phyloP scores from a whole-genome alignment of 495 filamentous ascomycete genomes.

The Aspergillus saccharolyticus region DNA sequence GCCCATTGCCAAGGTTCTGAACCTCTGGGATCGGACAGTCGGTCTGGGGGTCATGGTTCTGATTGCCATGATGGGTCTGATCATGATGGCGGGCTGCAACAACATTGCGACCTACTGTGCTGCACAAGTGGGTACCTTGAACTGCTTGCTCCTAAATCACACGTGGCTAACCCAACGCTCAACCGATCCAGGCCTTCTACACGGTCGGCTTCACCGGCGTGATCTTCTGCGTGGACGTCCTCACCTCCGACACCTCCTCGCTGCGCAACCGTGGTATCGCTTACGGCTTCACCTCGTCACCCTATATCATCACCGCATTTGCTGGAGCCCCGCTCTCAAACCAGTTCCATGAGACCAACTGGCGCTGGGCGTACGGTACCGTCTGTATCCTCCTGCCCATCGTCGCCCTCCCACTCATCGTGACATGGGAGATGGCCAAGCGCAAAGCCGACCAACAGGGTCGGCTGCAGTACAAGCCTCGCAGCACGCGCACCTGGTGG shows the following conservation, averaged over 20 bases:
- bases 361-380: conserved; percentile 16
- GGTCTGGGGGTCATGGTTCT: conserved; percentile 44
- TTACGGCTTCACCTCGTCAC: conserved; percentile 52
- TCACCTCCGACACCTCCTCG: conserved; percentile 57
- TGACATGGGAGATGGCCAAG: background rate
- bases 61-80: conserved; percentile 34
- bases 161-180: too few species aligned
- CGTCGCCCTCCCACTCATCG: background rate
- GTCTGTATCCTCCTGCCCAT: background rate
- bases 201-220: conserved; percentile 50
- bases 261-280: conserved; percentile 55
- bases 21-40: conserved; percentile 56
- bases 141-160: too few species aligned
- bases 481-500: background rate
- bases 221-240: conserved; percentile 48
- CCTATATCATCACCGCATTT: conserved; percentile 43
- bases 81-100: conserved; percentile 47
- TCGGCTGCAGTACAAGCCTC: background rate
- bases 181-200: conserved; percentile 46
- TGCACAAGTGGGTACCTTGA: conserved; percentile 38
- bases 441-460: background rate
- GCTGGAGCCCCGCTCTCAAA: conserved; percentile 26
- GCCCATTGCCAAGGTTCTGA: conserved; percentile 59
- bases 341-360: conserved; percentile 48
- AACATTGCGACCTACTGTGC: conserved; percentile 43